Percentiles rank a stretch among this genome's conserved stretches.
These are phyloP conservation scores for Calonectria leucothoes DNA, from an alignment of 2,329 filamentous ascomycete species.

Conservation along the genomic window DNA sequence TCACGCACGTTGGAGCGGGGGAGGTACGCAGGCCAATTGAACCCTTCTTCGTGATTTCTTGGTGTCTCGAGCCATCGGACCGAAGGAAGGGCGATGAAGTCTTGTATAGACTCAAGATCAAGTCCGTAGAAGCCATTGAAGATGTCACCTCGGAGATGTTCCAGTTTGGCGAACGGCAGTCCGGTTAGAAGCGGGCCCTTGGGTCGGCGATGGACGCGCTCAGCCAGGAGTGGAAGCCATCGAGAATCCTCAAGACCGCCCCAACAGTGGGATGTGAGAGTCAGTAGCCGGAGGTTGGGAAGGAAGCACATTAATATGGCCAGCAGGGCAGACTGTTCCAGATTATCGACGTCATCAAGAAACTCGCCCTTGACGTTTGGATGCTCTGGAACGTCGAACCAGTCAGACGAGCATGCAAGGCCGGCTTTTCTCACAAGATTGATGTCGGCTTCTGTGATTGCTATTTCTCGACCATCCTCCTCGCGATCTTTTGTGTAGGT, in stretches of 20 bases:
- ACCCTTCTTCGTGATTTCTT: not conserved
- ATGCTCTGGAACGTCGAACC: not conserved
- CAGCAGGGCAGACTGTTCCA: not conserved
- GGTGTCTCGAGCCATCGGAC: not conserved
- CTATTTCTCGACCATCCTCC: too few species aligned
- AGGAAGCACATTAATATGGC: not conserved
- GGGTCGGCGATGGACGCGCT: not conserved
- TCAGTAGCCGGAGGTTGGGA: not conserved
- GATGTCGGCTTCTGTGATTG: not conserved
- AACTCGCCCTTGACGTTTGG: not conserved
- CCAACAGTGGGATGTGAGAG: not conserved
- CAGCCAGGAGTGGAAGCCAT: not conserved
- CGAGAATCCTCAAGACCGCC: not conserved
- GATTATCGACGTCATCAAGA: not conserved
- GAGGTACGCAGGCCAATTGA: not conserved
- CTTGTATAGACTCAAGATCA: not conserved
- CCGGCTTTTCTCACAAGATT: not conserved
- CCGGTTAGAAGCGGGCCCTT: not conserved
- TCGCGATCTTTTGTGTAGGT: not conserved
- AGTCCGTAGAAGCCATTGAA: not conserved
- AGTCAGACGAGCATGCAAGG: not conserved
- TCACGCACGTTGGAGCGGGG: not conserved
- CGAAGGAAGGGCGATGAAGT: not conserved
- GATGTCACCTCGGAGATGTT: not conserved
- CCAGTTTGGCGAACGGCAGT: not conserved